A percentile compares a stretch with the other conserved stretches of the same genome.
Evolutionary conservation across 2,329 filamentous ascomycete genomes (phyloP).

Genomic region (Myriosclerotinia curreyana): DNA sequence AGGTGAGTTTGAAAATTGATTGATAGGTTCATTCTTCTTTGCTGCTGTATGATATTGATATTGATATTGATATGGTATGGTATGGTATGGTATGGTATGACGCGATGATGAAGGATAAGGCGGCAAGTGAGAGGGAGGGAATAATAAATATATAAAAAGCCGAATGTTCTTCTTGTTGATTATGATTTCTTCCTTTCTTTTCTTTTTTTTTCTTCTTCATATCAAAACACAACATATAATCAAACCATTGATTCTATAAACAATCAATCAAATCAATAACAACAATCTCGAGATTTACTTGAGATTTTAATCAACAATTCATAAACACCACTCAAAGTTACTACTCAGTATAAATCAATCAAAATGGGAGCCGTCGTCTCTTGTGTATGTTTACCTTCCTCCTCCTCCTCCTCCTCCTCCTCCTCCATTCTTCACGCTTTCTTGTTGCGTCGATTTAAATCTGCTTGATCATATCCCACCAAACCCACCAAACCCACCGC

Average conservation of each 20-base stretch:
- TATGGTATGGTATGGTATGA: constrained; percentile 15
- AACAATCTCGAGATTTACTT: neutral
- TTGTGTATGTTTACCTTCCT: constrained; percentile 35
- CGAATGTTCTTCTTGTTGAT: neutral
- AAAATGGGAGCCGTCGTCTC: constrained; percentile 42
- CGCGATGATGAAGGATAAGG: neutral
- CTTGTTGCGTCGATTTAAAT: neutral
- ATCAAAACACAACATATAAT: constrained; percentile 13
- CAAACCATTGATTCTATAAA: neutral
- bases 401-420: too few species aligned
- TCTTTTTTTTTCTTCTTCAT: neutral
- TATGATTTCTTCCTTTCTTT: neutral
- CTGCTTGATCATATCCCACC: too few species aligned
- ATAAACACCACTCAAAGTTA: neutral
- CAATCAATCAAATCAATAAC: neutral
- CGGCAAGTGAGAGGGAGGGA: neutral
- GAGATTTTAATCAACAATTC: neutral
- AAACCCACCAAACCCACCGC: constrained; percentile 23
- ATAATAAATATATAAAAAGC: constrained; percentile 10
- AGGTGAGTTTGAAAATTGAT: too few species aligned
- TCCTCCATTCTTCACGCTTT: neutral
- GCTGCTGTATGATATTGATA: too few species aligned
- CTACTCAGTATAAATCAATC: constrained; percentile 13
- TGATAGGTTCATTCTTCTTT: too few species aligned
- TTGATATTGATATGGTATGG: too few species aligned